Evolutionary conservation across 768 basidiomycete species (phyloP), one percentile per base, ranked within the genome.

Genomic region (Boletus huronensis): DNA sequence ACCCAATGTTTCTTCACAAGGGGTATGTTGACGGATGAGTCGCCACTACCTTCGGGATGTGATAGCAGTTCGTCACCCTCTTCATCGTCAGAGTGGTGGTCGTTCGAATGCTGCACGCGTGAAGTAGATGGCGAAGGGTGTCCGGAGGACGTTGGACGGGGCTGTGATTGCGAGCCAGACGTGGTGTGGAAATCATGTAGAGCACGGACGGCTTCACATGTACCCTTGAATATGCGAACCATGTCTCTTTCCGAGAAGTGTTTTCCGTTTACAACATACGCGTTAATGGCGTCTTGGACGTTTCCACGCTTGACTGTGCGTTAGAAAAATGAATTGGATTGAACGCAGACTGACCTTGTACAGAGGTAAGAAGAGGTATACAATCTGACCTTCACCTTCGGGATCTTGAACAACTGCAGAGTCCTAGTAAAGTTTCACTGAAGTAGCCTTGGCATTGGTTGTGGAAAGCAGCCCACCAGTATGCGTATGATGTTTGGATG

Each of bases 401-500:
- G 90, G 87, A 64, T 98, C 94, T 71, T 97, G 93, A 1, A 95
- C 87, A 5, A 96, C 92, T 1, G 94, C 92, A 14, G 94, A 95
- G 66, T 98, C 94, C 90, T 92, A 44, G 26, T 26, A 32, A 35
- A 44, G 41, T 61, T 60, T 34, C 40, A 35, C 25, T 50, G 14
- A 28, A 4, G n/a, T 28, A 36, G 19, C 23, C 17, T 43, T 11
- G 4, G n/a, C n/a, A 17, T 26, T 28, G 2, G 34, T 23, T 23
- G 9, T 3, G 23, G 25, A 47, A 42, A 32, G 19, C 6, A 74
- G 74, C 52, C 61, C 40, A 89, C 91, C 70, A 96, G 72, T 69
- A 96, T 93, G 35, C 89, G 89, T 68, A 99, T 99, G 64, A 98
- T 98, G 70, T 98, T 98, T 19, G 89, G 90, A 70, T 98, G 96